phyloP scores from a whole-genome alignment of 768 basidiomycete species.

The Serendipita indica region DNA sequence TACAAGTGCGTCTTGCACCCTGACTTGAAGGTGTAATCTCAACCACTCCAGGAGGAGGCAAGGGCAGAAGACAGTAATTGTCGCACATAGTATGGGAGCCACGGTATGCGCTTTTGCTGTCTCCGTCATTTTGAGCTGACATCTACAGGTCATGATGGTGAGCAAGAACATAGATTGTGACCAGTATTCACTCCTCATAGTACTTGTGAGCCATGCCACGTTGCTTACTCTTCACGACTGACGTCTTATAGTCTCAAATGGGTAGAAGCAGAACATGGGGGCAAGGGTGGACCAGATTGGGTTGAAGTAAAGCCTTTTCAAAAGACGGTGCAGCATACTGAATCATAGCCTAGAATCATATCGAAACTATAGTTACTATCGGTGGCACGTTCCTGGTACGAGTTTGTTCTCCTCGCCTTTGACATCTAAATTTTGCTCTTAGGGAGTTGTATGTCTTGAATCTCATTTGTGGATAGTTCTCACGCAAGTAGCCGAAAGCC shows the following conservation, averaged over 20 bases:
- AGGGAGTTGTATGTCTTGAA: constrained; percentile 7
- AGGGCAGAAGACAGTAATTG: constrained; percentile 65
- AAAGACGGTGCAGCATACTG: not conserved
- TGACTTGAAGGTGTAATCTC: not conserved
- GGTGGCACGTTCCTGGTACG: constrained; percentile 75
- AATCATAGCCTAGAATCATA: constrained; percentile 41
- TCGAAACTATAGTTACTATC: constrained; percentile 72
- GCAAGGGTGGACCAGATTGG: constrained; percentile 74
- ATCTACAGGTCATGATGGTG: constrained; percentile 34
- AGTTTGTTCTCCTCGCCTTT: constrained; percentile 7
- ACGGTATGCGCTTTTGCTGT: constrained; percentile 33
- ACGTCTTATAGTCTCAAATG: constrained; percentile 70
- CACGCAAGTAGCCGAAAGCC: constrained; percentile 59
- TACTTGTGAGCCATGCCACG: constrained; percentile 71
- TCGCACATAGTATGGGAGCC: constrained; percentile 76
- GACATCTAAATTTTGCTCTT: not conserved
- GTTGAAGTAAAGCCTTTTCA: constrained; percentile 49
- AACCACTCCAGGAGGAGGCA: constrained; percentile 40
- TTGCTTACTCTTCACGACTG: too few species aligned
- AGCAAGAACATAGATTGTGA: constrained; percentile 17
- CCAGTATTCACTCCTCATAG: constrained; percentile 26
- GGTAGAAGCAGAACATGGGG: constrained; percentile 79
- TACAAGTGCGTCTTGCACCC: constrained; percentile 38
- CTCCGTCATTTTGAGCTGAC: not conserved
- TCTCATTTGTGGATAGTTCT: not conserved